Evolutionary conservation across 2,329 filamentous ascomycete genomes (phyloP).

Genomic region (Calonectria montana): DNA sequence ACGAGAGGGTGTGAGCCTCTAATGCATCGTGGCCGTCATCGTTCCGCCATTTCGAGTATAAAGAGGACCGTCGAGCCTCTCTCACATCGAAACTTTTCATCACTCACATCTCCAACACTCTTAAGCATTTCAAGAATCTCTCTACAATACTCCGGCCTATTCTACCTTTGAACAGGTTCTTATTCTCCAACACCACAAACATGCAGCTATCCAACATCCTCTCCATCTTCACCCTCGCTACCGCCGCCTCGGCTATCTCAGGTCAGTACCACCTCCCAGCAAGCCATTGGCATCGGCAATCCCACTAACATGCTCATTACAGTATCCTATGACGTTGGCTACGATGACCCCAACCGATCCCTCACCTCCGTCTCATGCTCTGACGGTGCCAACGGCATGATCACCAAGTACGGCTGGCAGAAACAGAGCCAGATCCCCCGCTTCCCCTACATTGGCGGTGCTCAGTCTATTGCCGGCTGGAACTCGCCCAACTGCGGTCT

Average conservation of each 20-base stretch:
- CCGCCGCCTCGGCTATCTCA: slow-evolving; percentile 50
- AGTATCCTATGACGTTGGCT: slow-evolving; percentile 79
- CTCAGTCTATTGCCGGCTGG: slow-evolving; percentile 63
- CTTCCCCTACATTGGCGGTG: slow-evolving; percentile 68
- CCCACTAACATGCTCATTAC: slow-evolving; percentile 28
- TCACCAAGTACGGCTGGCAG: slow-evolving; percentile 65
- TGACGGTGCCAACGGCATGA: slow-evolving; percentile 75
- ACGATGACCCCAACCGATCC: slow-evolving; percentile 69
- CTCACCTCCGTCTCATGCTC: slow-evolving; percentile 73
- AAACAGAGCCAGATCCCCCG: slow-evolving; percentile 62
- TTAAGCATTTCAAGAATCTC: slow-evolving; percentile 13
- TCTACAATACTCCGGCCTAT: slow-evolving; percentile 9
- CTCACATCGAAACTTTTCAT: slow-evolving; percentile 20
- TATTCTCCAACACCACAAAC: slow-evolving; percentile 41
- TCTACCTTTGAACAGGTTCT: slow-evolving; percentile 16
- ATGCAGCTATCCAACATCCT: slow-evolving; percentile 59
- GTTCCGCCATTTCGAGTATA: slow-evolving; percentile 30
- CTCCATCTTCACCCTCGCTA: slow-evolving; percentile 51
- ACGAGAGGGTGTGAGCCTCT: slow-evolving; percentile 16
- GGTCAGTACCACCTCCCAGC: slow-evolving; percentile 37
- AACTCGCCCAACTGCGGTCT: slow-evolving; percentile 68
- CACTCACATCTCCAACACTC: slow-evolving; percentile 18
- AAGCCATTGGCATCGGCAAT: neutral
- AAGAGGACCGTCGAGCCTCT: slow-evolving; percentile 29
- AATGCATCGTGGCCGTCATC: neutral